Percentiles rank a stretch among this genome's conserved stretches.
Evolutionary conservation across 345 rosid species (phyloP).

Genomic region (Lagerstroemia speciosa): DNA sequence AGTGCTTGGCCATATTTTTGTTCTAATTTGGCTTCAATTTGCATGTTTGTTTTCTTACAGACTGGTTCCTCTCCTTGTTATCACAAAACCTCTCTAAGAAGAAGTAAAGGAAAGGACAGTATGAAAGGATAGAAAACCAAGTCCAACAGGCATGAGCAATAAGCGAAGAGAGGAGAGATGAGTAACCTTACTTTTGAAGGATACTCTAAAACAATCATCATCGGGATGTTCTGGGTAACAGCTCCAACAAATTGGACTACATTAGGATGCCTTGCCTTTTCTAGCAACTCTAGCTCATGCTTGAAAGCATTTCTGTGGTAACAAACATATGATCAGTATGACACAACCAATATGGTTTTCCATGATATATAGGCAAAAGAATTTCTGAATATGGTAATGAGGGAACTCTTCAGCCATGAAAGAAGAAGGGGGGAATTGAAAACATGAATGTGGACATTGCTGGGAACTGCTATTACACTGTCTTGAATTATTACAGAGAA

Average conservation of each 20-base stretch:
- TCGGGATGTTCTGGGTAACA: constrained; percentile 88
- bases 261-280: constrained; percentile 93
- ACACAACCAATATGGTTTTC: background rate
- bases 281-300: constrained; percentile 70
- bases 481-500: background rate
- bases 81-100: background rate
- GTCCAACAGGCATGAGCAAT: background rate
- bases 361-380: background rate
- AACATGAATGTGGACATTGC: background rate
- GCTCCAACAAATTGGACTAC: constrained; percentile 98
- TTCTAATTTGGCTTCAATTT: background rate
- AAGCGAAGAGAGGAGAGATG: constrained; percentile 10
- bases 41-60: background rate
- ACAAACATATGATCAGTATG: constrained; percentile 2
- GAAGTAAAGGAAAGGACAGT: background rate
- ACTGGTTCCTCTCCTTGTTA: background rate
- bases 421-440: no score
- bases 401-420: background rate
- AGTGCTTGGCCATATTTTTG: background rate
- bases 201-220: constrained; percentile 91
- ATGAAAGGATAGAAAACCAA: background rate
- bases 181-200: constrained; percentile 72
- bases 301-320: constrained; percentile 68
- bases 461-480: background rate
- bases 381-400: background rate